Evolutionary conservation across 106 monocot genomes (phyloP), one percentile per base, ranked within the genome.

Genomic region (Dioscorea zingiberensis): DNA sequence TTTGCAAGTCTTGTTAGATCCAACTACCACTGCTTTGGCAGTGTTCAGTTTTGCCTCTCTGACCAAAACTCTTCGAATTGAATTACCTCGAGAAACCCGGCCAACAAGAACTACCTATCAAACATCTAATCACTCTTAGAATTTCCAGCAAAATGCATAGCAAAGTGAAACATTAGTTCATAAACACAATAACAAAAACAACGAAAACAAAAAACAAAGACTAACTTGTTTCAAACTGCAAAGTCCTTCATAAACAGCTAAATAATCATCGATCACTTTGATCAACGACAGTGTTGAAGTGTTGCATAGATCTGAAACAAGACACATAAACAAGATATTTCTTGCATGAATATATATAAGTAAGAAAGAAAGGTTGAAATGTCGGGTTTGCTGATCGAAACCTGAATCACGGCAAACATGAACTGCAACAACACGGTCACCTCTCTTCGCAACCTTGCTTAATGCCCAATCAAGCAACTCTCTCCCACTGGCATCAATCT

Each of bases 391-490:
- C 24, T 24, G 25, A 29, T 13, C 51, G 4, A 19, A 23, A 93
- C 91, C 82, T 49, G 79, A 76, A 67, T 72, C 72, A 55, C 83
- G 76, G 63, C 63, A 86, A 73, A 97, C 79, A 74, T 88, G 85
- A 45, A 84, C 75, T 1, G 85, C 95, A 5, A 92, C 21, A 13
- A 97, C 71, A 12, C 81, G 76, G 48, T 97, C 91, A 8, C 79
- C 88, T 48, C 66, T 27, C 69, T 68, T 32, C 8, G 87, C 77
- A 16, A 76, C 59, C 23, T 77, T 78, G 21, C 47, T 63, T 27
- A 97, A 69, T 47, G 79, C 75, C 82, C 83, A 91, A 27, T 77
- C 53, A n/a, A 97, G 85, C 68, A 97, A 69, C 13, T 97, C 85
- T 25, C 76, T 76, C 26, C 85, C 91, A 66, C 77, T 76, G 44